Evolutionary conservation across 2,329 filamentous ascomycete species (phyloP), one percentile per base, ranked within the genome.

Genomic region (Aspergillus aculeatus): DNA sequence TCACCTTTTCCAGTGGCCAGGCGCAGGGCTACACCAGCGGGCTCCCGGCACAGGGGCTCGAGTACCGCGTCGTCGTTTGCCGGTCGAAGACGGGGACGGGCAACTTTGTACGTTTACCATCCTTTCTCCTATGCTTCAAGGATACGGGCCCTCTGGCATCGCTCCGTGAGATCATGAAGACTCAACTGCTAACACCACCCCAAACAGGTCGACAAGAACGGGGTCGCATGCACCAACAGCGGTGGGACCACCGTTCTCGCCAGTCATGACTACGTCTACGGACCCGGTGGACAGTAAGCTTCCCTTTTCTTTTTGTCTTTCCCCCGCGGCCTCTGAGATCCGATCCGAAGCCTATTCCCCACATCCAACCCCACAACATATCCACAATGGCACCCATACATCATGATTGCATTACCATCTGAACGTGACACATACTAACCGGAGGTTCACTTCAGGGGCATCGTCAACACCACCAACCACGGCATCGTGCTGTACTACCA

Each of bases 51-150:
- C 55, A 75, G 1, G 87, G 86, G 5, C 77, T 76, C 11, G 87
- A 89, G 75, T 90, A 90, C 73, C 83, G 82, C 67, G 85, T 89
- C 69, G 81, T 81, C 65, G 85, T 88, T 12, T 89, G 87, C 76
- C 77, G 86, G 19, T 84, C 82, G 2, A 75, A 72, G 3, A 78
- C 72, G 5, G 80, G 81, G 10, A 83, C 77, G 1, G 81, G 84
- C 1, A 77, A 77, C 2, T 90, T 86, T 65, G 83, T 82, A 72
- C 56, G 71, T 67, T 21, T 16, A 32, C 24, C n/a, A 50, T 6
- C 41, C 9, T 52, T 47, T 54, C 14, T 29, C n/a, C n/a, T n/a
- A n/a, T n/a, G n/a, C n/a, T n/a, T n/a, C n/a, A n/a, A n/a, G n/a
- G n/a, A n/a, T n/a, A n/a, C n/a, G n/a, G n/a, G n/a, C n/a, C n/a